Evolutionary conservation across 352 stramenopile genomes (phyloP).

Genomic region (Phytophthora hibernalis): DNA sequence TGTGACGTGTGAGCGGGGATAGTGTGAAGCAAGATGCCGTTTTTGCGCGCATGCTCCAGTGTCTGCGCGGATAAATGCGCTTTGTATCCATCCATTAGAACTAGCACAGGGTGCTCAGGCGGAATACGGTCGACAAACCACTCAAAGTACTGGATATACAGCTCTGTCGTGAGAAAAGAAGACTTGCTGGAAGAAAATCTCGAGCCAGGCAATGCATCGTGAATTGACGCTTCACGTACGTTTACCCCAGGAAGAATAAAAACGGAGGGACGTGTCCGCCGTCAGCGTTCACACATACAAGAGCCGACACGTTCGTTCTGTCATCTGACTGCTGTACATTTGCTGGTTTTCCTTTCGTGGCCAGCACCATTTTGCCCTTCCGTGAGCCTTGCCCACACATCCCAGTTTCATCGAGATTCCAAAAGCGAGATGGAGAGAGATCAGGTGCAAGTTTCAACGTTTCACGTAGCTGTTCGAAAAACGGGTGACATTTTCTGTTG

Average conservation of each 20-base stretch:
- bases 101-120: neutral
- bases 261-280: neutral
- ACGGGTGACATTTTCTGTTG: neutral
- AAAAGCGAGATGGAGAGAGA: neutral
- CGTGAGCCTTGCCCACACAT: neutral
- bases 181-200: neutral
- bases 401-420: neutral
- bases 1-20: neutral
- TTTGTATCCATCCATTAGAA: neutral
- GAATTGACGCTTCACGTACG: neutral
- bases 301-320: too few species aligned
- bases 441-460: neutral
- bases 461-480: neutral
- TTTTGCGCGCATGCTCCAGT: neutral
- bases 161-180: neutral
- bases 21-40: neutral
- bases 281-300: neutral
- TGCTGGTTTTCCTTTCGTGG: neutral
- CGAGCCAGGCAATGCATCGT: neutral
- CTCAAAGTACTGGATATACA: neutral
- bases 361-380: neutral
- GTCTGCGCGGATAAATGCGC: neutral
- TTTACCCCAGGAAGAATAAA: neutral
- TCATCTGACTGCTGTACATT: too few species aligned
- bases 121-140: neutral